These are phyloP conservation scores for Calonectria pteridis DNA, from an alignment of 2,329 filamentous ascomycete species.

Conservation along the genomic window DNA sequence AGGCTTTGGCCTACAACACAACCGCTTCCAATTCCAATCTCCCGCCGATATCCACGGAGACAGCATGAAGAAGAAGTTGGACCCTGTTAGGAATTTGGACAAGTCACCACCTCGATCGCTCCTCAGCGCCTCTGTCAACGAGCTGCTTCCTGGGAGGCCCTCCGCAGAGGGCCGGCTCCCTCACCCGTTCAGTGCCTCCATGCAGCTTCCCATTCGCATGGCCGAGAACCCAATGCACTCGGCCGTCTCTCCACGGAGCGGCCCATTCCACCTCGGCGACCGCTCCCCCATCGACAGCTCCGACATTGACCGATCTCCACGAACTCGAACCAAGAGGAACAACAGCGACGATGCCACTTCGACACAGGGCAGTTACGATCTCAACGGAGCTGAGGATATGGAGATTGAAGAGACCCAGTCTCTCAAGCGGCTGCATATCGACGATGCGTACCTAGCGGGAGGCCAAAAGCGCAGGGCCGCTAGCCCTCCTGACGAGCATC, in stretches of 20 bases:
- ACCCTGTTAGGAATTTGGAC: conserved; percentile 60
- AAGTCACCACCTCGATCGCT: conserved; percentile 60
- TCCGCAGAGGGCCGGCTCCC: conserved; percentile 56
- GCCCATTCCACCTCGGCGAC: conserved; percentile 56
- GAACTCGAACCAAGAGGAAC: conserved; percentile 59
- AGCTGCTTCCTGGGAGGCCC: conserved; percentile 52
- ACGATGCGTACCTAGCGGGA: conserved; percentile 56
- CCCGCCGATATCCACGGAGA: conserved; percentile 62
- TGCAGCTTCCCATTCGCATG: conserved; percentile 59
- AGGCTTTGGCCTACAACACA: conserved; percentile 64
- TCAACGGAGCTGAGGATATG: conserved; percentile 54
- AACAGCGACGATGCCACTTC: conserved; percentile 67
- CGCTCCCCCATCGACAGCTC: conserved; percentile 58
- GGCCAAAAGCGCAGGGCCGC: conserved; percentile 69
- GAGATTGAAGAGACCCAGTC: conserved; percentile 65
- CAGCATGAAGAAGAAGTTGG: conserved; percentile 68
- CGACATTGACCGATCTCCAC: conserved; percentile 63
- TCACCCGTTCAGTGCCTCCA: conserved; percentile 56
- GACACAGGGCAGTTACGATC: conserved; percentile 59
- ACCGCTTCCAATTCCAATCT: conserved; percentile 61
- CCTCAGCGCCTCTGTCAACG: conserved; percentile 57
- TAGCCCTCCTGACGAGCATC: conserved; percentile 64
- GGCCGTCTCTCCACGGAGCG: conserved; percentile 60
- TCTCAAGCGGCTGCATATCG: conserved; percentile 64
- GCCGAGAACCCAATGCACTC: conserved; percentile 62